These are phyloP conservation scores for Chalciporus pseudorubinellus DNA, from an alignment of 768 basidiomycete species.

Conservation along the genomic window DNA sequence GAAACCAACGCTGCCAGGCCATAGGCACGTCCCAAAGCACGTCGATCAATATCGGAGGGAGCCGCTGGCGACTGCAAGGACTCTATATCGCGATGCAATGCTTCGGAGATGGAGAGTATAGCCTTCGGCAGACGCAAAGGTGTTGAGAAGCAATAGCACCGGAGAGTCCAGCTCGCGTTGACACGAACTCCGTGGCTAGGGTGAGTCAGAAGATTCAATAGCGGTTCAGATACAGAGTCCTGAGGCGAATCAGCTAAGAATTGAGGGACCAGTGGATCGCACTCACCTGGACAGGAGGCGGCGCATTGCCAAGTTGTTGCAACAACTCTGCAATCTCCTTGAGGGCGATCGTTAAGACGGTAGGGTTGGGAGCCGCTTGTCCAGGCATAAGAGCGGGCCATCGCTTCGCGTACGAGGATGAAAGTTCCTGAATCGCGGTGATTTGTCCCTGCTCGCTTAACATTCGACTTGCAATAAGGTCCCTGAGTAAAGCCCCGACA, in stretches of 20 bases:
- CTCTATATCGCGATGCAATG: conserved; percentile 79
- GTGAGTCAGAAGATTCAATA: conserved; percentile 82
- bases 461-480: conserved; percentile 85
- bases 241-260: conserved; percentile 24
- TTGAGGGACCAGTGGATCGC: not conserved
- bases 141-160: conserved; percentile 88
- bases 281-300: conserved; percentile 77
- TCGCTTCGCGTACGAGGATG: conserved; percentile 76
- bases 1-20: conserved; percentile 86
- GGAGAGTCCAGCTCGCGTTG: conserved; percentile 81
- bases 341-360: conserved; percentile 70
- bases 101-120: conserved; percentile 73
- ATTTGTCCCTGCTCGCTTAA: conserved; percentile 95
- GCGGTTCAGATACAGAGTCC: conserved; percentile 83
- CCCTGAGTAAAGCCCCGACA: conserved; percentile 75
- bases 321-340: conserved; percentile 84
- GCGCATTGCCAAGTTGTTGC: conserved; percentile 89
- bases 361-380: conserved; percentile 62
- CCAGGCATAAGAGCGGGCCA: conserved; percentile 95
- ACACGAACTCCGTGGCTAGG: conserved; percentile 86
- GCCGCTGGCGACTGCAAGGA: conserved; percentile 70
- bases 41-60: conserved; percentile 63
- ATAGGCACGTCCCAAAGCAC: conserved; percentile 85
- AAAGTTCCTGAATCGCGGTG: conserved; percentile 81
- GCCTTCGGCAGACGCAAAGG: conserved; percentile 81